Evolutionary conservation across 768 basidiomycete genomes (phyloP).

Genomic region (Podaxis mareebaensis): DNA sequence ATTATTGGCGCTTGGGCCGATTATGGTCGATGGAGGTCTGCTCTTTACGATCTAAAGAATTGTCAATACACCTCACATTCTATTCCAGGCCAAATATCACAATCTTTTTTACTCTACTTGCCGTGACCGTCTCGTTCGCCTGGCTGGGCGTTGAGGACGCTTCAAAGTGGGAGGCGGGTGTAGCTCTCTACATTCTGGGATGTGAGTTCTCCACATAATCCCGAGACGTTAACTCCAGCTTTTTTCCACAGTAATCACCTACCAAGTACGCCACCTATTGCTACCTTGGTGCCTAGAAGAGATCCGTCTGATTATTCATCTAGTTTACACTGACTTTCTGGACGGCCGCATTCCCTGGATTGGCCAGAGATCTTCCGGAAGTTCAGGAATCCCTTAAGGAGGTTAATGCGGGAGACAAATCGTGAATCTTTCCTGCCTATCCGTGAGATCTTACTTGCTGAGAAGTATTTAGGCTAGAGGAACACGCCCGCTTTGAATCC

Average conservation of each 20-base stretch:
- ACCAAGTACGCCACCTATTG: slow-evolving; percentile 46
- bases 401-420: slow-evolving; percentile 43
- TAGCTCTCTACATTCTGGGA: slow-evolving; percentile 64
- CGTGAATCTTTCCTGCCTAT: slow-evolving; percentile 32
- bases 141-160: slow-evolving; percentile 76
- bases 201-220: slow-evolving; percentile 37
- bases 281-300: neutral
- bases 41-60: neutral
- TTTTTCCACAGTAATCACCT: slow-evolving; percentile 57
- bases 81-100: slow-evolving; percentile 68
- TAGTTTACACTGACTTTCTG: slow-evolving; percentile 76
- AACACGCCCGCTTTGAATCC: slow-evolving; percentile 58
- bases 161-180: slow-evolving; percentile 61
- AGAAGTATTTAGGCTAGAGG: slow-evolving; percentile 35
- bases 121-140: slow-evolving; percentile 68
- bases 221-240: slow-evolving; percentile 11
- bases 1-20: slow-evolving; percentile 79
- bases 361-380: slow-evolving; percentile 69
- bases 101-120: slow-evolving; percentile 68
- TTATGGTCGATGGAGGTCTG: slow-evolving; percentile 76
- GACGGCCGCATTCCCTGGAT: slow-evolving; percentile 81
- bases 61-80: neutral
- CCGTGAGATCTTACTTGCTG: neutral
- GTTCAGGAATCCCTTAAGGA: slow-evolving; percentile 53
- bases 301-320: neutral